Evolutionary conservation across 169 alveolate species (phyloP), one percentile per base, ranked within the genome.

Genomic region (Plasmodium billcollinsi): DNA sequence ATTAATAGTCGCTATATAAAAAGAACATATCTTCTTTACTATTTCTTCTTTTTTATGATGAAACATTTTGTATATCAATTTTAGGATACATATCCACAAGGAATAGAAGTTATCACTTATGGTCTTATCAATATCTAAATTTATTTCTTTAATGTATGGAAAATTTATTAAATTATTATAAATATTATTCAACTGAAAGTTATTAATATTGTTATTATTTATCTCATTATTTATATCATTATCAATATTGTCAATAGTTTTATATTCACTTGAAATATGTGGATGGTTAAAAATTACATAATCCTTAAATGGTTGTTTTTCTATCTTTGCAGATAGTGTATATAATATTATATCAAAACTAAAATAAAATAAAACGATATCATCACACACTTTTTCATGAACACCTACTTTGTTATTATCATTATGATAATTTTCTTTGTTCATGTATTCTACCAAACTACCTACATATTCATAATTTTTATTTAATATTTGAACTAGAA

Each of bases 51-150:
- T 83, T 20, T 83, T 83, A 7, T 47, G 39, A 62, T 20, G 20
- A 43, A 61, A 69, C 39, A 21, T 18, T 83, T 83, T 83, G 7
- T 56, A 56, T 21, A 59, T 67, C 18, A 83, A 43, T 29, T 69
- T 83, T 63, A 83, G 59, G 21, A 56, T 21, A 45, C 85, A 83
- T 47, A 83, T 29, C 91, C 91, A 83, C 2, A 83, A 63, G 2
- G 91, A 52, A 54, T 83, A 83, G 18, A 83, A 83, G n/a, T 62
- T 56, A 61, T 83, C 91, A 50, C 73, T 58, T 56, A 83, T 69
- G 5, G 70, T 67, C 67, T 83, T 72, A 43, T 83, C 91, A 18
- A 83, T 62, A 20, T 83, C 43, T 29, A 83, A 18, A 69, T 69
- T 69, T 69, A 83, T 29, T 83, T 83, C 74, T 15, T n/a, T 58